Evolutionary conservation across 2,329 filamentous ascomycete genomes (phyloP).

Genomic region (Sphaceloma murrayae): DNA sequence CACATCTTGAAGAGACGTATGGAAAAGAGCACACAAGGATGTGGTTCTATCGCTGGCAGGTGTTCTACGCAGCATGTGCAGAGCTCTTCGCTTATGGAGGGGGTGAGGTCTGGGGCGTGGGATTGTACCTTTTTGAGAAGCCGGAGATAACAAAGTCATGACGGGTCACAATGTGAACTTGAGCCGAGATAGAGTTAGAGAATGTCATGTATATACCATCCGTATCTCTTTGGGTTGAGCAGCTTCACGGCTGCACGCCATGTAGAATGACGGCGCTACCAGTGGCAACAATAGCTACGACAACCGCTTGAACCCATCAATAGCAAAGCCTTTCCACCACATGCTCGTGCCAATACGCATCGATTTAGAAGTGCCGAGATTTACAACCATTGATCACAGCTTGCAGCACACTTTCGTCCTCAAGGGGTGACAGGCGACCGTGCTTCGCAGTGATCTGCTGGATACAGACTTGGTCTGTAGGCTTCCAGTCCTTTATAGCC

Average conservation of each 20-base stretch:
- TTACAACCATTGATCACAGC: background rate
- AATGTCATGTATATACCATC: background rate
- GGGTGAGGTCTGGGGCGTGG: constrained; percentile 59
- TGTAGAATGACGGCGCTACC: no score
- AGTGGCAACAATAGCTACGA: no score
- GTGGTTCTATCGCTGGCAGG: constrained; percentile 63
- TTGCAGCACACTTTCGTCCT: background rate
- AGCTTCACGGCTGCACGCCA: no score
- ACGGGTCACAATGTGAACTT: background rate
- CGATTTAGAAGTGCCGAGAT: background rate
- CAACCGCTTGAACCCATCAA: no score
- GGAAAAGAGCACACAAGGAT: constrained; percentile 48
- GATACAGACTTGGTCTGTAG: constrained; percentile 21
- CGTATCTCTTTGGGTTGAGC: background rate
- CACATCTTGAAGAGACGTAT: constrained; percentile 55
- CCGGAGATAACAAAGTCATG: constrained; percentile 18
- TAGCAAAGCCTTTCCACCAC: no score
- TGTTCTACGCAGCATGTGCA: constrained; percentile 63
- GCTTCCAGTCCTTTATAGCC: constrained; percentile 42
- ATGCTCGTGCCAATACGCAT: background rate
- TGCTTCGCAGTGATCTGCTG: background rate
- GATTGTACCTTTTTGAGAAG: constrained; percentile 59
- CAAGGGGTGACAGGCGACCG: background rate
- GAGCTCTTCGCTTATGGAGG: constrained; percentile 58
- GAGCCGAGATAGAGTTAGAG: background rate